Evolutionary conservation across 805 yeast genomes (phyloP), one percentile per base, ranked within the genome.

Genomic region (Ogataea naganishii): DNA sequence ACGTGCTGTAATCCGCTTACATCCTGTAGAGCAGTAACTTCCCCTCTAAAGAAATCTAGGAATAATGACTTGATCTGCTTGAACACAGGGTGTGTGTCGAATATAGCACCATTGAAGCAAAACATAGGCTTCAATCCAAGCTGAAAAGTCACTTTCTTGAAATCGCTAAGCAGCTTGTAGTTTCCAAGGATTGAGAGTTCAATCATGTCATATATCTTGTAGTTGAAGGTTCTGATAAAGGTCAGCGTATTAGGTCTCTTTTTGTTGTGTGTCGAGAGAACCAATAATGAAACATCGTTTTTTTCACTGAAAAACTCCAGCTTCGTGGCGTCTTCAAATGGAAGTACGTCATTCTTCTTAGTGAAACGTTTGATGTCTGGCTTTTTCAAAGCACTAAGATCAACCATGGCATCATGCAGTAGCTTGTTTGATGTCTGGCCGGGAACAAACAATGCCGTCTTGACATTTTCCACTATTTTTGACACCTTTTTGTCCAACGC

Each of bases 71-170:
- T 89, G 40, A 86, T 51, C 38, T 88, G 96, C 54, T 69, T 73
- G 59, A 69, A 88, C 16, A 79, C 78, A 18, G 96, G 95, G 50
- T 89, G 85, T 9, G 78, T 66, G 43, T 92, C 97, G 47, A 92
- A 92, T 7, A 80, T 80, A 14, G 92, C 76, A 25, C 98, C 96
- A 53, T 85, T 85, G 65, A 92, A 92, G 3, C 80, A 67, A 56
- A 92, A 81, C 88, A 92, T 75, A 36, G 98, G 98, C 54, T 85
- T 88, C 52, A 89, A 64, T 18, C 98, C 98, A 22, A 89, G 65
- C 24, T 80, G 73, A 58, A 88, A 85, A 1, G 96, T 85, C 33
- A 65, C 52, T 43, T 80, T 78, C 43, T 71, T 76, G 67, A 92
- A 92, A 45, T 89, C 96, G 36, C 69, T 58, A 32, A 92, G 65